Conservation (phyloP, 2,329 filamentous ascomycete species). For the Botrytis aclada region DNA sequence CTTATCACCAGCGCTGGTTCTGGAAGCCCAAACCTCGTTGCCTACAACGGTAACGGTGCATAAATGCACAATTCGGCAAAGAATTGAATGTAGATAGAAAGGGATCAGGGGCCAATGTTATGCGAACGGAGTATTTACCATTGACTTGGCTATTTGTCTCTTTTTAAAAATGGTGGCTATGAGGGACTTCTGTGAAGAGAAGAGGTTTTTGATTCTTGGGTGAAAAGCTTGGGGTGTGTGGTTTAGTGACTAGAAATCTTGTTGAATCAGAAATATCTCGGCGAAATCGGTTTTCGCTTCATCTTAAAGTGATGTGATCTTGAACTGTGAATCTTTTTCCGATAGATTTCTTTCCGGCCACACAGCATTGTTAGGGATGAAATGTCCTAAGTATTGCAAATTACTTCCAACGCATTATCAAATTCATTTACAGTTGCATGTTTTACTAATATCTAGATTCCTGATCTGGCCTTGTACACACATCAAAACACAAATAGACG, state of each 20-base stretch:
- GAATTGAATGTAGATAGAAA: neutral
- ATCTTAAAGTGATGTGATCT: neutral
- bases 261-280: neutral
- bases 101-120: neutral
- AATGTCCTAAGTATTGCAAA: neutral
- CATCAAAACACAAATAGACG: neutral
- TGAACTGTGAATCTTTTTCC: neutral
- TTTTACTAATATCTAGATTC: neutral
- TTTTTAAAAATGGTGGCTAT: neutral
- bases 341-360: neutral
- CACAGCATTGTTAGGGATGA: neutral
- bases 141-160: neutral
- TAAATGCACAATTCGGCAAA: slow-evolving; percentile 32
- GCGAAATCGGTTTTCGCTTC: neutral
- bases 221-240: neutral
- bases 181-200: neutral
- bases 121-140: neutral
- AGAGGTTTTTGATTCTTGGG: neutral
- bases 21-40: slow-evolving; percentile 49
- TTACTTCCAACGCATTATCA: neutral
- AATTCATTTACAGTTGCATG: neutral
- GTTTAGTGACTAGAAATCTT: neutral
- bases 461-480: fast-evolving
- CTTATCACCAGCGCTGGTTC: slow-evolving; percentile 43
- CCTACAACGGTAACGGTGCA: slow-evolving; percentile 50